Evolutionary conservation across 371 early-diverging fungal species (phyloP).

Genomic region (Parasitella parasitica): DNA sequence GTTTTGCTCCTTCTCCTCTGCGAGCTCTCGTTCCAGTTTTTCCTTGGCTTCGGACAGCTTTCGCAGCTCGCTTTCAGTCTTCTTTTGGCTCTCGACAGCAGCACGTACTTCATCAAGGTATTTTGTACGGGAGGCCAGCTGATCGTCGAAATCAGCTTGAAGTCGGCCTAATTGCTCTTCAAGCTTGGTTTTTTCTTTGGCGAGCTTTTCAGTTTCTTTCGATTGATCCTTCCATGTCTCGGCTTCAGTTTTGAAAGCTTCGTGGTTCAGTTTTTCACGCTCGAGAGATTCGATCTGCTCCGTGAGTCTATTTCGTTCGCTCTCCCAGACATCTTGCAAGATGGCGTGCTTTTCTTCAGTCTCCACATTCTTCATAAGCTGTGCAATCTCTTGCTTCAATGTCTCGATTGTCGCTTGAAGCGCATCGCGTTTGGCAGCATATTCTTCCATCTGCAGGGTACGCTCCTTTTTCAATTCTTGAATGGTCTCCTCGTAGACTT

Average conservation of each 20-base stretch:
- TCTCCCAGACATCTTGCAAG: constrained; percentile 56
- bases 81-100: constrained; percentile 47
- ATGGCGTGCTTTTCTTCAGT: constrained; percentile 41
- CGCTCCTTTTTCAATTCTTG: constrained; percentile 40
- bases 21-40: constrained; percentile 41
- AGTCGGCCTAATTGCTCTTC: constrained; percentile 37
- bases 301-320: constrained; percentile 53
- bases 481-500: constrained; percentile 27
- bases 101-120: constrained; percentile 38
- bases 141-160: constrained; percentile 38
- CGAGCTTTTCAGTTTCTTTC: constrained; percentile 43
- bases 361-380: constrained; percentile 48
- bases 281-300: constrained; percentile 45
- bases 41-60: constrained; percentile 43
- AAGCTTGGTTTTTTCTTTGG: constrained; percentile 34
- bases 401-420: constrained; percentile 45
- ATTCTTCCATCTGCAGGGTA: constrained; percentile 16
- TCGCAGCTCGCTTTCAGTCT: constrained; percentile 44
- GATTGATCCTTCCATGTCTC: constrained; percentile 36
- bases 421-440: constrained; percentile 25
- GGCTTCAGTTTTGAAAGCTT: constrained; percentile 34
- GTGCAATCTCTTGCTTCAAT: constrained; percentile 47
- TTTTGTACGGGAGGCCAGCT: constrained; percentile 33
- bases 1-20: constrained; percentile 20
- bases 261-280: constrained; percentile 32